These are phyloP conservation scores for Sphaerulina populicola DNA, from an alignment of 2,329 filamentous ascomycete species.

Conservation along the genomic window DNA sequence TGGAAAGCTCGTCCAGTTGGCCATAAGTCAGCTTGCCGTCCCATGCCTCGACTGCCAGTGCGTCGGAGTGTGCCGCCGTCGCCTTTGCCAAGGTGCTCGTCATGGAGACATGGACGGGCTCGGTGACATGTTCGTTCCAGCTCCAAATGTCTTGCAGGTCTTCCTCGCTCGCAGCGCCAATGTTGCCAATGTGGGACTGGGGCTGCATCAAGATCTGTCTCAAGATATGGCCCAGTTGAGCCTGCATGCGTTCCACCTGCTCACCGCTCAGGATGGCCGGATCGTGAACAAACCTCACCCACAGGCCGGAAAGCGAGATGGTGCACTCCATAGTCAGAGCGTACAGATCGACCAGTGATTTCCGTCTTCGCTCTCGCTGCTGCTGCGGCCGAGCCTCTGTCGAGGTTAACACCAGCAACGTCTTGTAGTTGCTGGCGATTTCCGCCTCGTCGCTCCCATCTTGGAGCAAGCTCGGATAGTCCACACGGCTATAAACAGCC, in stretches of 20 bases:
- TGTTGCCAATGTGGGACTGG: slow-evolving; percentile 4
- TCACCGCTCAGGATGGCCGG: slow-evolving; percentile 3
- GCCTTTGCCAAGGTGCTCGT: slow-evolving; percentile 19
- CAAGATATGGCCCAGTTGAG: slow-evolving; percentile 8
- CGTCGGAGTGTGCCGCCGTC: slow-evolving; percentile 14
- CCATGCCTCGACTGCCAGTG: slow-evolving; percentile 24
- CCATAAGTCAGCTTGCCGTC: slow-evolving; percentile 26
- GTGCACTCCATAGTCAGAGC: slow-evolving; percentile 7
- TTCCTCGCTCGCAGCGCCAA: slow-evolving; percentile 7
- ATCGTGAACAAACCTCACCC: slow-evolving; percentile 4
- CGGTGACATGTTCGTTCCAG: slow-evolving; percentile 14
- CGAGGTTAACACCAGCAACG: slow-evolving; percentile 37
- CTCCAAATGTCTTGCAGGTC: slow-evolving; percentile 19
- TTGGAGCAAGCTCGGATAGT: neutral
- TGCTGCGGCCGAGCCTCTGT: neutral
- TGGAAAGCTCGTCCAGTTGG: slow-evolving; percentile 20
- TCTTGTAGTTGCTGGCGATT: slow-evolving; percentile 47
- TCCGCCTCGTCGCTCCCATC: neutral
- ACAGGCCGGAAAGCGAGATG: slow-evolving; percentile 6
- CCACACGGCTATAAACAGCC: neutral
- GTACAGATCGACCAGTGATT: slow-evolving; percentile 3
- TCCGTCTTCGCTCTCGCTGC: neutral
- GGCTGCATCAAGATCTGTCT: slow-evolving; percentile 10
- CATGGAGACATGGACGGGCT: slow-evolving; percentile 13
- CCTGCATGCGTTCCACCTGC: slow-evolving; percentile 4